Conservation (phyloP, 495 filamentous ascomycete genomes). For the Xylaria venustula region DNA sequence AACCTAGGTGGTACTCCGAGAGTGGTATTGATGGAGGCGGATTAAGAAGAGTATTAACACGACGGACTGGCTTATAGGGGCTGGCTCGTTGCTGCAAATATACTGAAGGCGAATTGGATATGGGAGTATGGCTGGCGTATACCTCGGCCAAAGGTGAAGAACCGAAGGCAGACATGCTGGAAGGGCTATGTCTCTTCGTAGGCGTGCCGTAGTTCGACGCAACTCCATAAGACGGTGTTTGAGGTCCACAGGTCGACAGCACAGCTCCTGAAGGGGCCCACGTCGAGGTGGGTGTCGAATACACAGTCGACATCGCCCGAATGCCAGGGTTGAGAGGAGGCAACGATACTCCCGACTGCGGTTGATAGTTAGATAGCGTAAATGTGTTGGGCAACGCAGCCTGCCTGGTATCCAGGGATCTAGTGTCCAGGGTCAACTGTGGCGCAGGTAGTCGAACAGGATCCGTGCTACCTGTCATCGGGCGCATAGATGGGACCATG, state of each 20-base stretch:
- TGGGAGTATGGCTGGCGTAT: conserved; percentile 53
- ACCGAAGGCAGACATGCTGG: conserved; percentile 30
- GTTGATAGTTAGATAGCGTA: conserved; percentile 26
- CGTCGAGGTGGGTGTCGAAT: conserved; percentile 29
- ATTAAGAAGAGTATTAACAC: conserved; percentile 83
- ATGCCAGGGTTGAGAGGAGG: conserved; percentile 44
- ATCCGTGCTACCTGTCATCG: conserved; percentile 22
- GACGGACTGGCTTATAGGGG: conserved; percentile 87
- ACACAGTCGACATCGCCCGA: conserved; percentile 53
- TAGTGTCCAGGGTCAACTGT: conserved; percentile 46
- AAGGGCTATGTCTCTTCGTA: conserved; percentile 39
- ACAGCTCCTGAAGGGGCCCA: conserved; percentile 31
- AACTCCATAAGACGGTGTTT: conserved; percentile 26
- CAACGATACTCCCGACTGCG: conserved; percentile 40
- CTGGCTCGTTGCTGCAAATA: conserved; percentile 67
- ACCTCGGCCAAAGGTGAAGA: conserved; percentile 53
- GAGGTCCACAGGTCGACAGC: conserved; percentile 35
- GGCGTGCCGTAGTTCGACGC: conserved; percentile 40
- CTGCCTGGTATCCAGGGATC: conserved; percentile 42
- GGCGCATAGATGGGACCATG: conserved; percentile 38
- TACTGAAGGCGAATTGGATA: conserved; percentile 55
- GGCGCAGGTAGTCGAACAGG: conserved; percentile 39
- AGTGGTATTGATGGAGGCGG: conserved; percentile 81
- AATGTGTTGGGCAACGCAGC: conserved; percentile 16
- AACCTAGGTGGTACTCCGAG: conserved; percentile 67